Base-by-base conservation (phyloP, 2,329 filamentous ascomycete genomes). In the Monosporascus sp. region DNA sequence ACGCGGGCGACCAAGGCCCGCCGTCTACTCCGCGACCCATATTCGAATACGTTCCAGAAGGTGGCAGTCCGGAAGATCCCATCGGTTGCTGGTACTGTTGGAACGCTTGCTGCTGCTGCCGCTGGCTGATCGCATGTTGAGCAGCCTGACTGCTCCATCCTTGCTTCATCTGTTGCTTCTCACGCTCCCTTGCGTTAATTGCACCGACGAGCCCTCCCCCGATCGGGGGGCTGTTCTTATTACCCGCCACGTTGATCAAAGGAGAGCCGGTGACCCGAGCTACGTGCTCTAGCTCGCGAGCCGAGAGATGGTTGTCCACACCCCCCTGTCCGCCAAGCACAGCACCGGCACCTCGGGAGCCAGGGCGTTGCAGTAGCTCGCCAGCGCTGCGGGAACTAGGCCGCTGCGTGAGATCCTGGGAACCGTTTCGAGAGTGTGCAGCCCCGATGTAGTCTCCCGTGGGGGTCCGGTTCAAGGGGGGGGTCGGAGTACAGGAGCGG, bases 221-320 rank as follows among this genome's bases (percentile, higher is more conserved):
- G 35, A 79, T 67, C 9, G 76, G 71, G 51, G 75, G 74, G 44
- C 73, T 70, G 55, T 78, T 79, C 57, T 75, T 74, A 49, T 77
- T 76, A 48, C 79, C 79, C 5, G 79, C 80, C 66, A 95, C 75
- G 54, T 81, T 84, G 61, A 95, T 81, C 48, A 96, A 75, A 0
- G 91, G 88, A 0, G 84, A 85, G 1, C 89, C 88, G 0, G 90
- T 96, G 60, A 90, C 78, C 38, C 88, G 83, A 9, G 91, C 89
- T n/a, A 96, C 81, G 60, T 95, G 87, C 70, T 95, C 90, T 67
- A 95, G 91, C 69, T 96, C 91, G 17, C 88, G 83, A 18, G 91
- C 91, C 20, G 89, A 91, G n/a, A 96, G 76, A 53, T 86, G 81
- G 0, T 80, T 77, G 24, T 81, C 73, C 54, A 81, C 77, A 51